A percentile compares a stretch with the other conserved stretches of the same genome.
phyloP scores from a whole-genome alignment of 768 basidiomycete genomes.

The Panellus pusillus region DNA sequence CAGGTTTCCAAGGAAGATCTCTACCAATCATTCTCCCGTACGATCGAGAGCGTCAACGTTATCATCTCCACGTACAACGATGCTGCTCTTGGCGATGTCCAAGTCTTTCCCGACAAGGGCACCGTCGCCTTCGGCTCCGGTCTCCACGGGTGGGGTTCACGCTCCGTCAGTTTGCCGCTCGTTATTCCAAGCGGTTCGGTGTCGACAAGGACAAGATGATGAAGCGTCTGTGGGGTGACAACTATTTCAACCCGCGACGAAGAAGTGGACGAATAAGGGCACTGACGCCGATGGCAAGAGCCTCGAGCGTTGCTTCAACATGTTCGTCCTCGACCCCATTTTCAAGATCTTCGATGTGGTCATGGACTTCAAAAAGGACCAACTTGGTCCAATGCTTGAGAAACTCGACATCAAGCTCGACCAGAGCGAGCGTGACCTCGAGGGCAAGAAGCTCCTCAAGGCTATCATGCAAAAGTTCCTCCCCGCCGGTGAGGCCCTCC shows the following conservation, averaged over 20 bases:
- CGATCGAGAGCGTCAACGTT: slow-evolving; percentile 97
- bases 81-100: slow-evolving; percentile 93
- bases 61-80: slow-evolving; percentile 98
- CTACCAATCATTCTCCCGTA: slow-evolving; percentile 96
- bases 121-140: slow-evolving; percentile 99
- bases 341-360: slow-evolving; percentile 97
- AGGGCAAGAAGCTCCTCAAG: slow-evolving; percentile 96
- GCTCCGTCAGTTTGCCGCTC: slow-evolving; percentile 91
- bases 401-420: slow-evolving; percentile 94
- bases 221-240: slow-evolving; percentile 70
- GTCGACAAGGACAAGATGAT: slow-evolving; percentile 99
- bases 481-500: slow-evolving; percentile 92
- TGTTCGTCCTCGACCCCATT: slow-evolving; percentile 98
- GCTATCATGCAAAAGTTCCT: slow-evolving; percentile 99
- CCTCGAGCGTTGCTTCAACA: slow-evolving; percentile 97
- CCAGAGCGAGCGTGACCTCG: slow-evolving; percentile 86
- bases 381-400: slow-evolving; percentile 78
- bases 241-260: slow-evolving; percentile 96
- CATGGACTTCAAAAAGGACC: slow-evolving; percentile 99
- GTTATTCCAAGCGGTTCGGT: slow-evolving; percentile 98
- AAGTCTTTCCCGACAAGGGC: slow-evolving; percentile 97
- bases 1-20: slow-evolving; percentile 97
- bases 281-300: slow-evolving; percentile 78
- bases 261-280: slow-evolving; percentile 90
- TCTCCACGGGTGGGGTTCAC: slow-evolving; percentile 99